Base-by-base conservation (phyloP, 352 stramenopile genomes). In the Phytophthora fragariaefolia region DNA sequence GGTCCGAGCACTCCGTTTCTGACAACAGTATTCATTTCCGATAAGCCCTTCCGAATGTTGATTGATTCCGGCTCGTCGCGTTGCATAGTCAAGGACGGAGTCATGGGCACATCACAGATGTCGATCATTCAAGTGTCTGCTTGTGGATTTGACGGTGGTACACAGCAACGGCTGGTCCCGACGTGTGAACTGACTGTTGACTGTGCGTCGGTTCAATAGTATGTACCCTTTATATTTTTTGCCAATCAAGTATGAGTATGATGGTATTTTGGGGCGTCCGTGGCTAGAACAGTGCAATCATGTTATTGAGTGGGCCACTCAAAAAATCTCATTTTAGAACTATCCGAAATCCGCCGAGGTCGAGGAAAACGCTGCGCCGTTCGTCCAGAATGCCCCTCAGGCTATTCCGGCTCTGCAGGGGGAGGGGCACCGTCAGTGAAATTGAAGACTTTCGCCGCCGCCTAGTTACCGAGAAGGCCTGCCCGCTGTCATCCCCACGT, bases 161-260 rank as follows among this genome's bases (percentile, higher is more conserved):
- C 20, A 6, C 20, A 59, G 36, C 34, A 50, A 17, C 51, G 51
- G 8, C 42, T 46, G 13, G 34, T 59, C 4, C 38, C 51, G 2
- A 8, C 42, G 2, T 28, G 20, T 24, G 51, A 59, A 6, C 24
- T 59, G 20, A 23, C 42, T 6, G 52, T 51, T 0, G 26, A 24
- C 6, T 59, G 52, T 42, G 38, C 20, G 27, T 59, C 52, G 36
- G 24, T 50, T 7, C 32, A 51, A 22, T 42, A 20, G 9, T 10
- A 22, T 12, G 32, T 49, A 10, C 51, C 32, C 6, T 58, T 49
- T 15, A 45, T 58, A n/a, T 5, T 49, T 58, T 58, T 48, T 32
- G 51, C 51, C 32, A 38, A 30, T 58, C 7, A 30, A 22, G 32
- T 58, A 58, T 17, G 51, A 58, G 3, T 58, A 58, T 7, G 51